phyloP scores from a whole-genome alignment of 805 yeast genomes.

The Cyberlindnera mrakii region DNA sequence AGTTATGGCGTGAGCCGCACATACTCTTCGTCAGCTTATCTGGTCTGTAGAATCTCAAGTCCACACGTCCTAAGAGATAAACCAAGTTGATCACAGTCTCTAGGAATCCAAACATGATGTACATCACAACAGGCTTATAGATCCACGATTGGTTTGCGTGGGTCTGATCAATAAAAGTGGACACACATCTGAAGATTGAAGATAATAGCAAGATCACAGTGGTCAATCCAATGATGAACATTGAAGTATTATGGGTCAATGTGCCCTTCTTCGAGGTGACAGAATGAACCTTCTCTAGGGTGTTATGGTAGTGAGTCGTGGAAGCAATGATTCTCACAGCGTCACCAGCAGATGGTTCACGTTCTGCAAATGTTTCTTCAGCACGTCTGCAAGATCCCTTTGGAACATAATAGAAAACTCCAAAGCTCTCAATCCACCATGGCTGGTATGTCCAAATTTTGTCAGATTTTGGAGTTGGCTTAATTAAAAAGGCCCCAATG shows the following conservation, averaged over 20 bases:
- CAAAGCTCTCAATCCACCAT: slow-evolving; percentile 69
- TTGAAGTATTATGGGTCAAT: slow-evolving; percentile 46
- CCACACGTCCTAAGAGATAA: slow-evolving; percentile 60
- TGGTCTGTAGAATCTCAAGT: slow-evolving; percentile 75
- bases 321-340: slow-evolving; percentile 45
- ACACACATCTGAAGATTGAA: slow-evolving; percentile 44
- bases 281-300: slow-evolving; percentile 22
- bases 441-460: slow-evolving; percentile 59
- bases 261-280: slow-evolving; percentile 28
- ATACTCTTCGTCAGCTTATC: slow-evolving; percentile 38
- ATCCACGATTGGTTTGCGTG: slow-evolving; percentile 35
- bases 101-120: slow-evolving; percentile 61
- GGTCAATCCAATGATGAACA: slow-evolving; percentile 36
- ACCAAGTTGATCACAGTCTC: slow-evolving; percentile 53
- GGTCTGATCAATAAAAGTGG: slow-evolving; percentile 30
- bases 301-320: slow-evolving; percentile 34
- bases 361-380: slow-evolving; percentile 37
- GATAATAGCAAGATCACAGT: slow-evolving; percentile 45
- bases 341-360: slow-evolving; percentile 30
- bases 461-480: slow-evolving; percentile 47
- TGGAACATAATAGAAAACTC: slow-evolving; percentile 51
- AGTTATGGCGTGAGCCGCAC: slow-evolving; percentile 5
- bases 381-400: slow-evolving; percentile 46
- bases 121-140: slow-evolving; percentile 52
- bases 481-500: slow-evolving; percentile 44